phyloP scores from a whole-genome alignment of 1,284 basidiomycete genomes.

The Moesziomyces parantarcticus region DNA sequence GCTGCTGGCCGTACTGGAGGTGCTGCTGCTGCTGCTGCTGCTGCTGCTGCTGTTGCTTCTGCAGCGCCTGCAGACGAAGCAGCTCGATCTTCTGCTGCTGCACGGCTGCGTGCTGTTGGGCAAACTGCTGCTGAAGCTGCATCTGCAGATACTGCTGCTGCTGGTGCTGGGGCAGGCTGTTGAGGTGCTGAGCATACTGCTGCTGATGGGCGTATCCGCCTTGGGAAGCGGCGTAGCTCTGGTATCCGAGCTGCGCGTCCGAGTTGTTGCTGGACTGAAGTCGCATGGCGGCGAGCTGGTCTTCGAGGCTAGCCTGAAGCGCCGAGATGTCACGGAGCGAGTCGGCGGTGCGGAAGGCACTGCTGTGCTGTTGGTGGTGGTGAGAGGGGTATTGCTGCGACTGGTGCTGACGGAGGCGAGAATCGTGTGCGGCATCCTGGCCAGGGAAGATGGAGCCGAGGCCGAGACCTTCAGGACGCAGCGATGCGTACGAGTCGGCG shows the following conservation, averaged over 20 bases:
- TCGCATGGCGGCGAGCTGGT: conserved; percentile 55
- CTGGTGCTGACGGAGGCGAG: conserved; percentile 13
- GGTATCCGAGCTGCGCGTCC: conserved; percentile 21
- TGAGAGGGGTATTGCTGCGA: conserved; percentile 11
- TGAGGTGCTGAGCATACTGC: conserved; percentile 20
- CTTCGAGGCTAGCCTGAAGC: conserved; percentile 46
- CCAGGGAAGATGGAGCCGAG: conserved; percentile 33
- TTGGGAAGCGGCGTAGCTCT: conserved; percentile 10
- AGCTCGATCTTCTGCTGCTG: conserved; percentile 55
- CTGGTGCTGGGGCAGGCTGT: conserved; percentile 38
- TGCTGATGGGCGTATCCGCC: conserved; percentile 40
- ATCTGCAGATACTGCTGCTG: conserved; percentile 51
- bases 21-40: conserved; percentile 27
- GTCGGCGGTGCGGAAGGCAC: conserved; percentile 18
- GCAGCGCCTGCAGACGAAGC: conserved; percentile 53
- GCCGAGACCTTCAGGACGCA: conserved; percentile 56
- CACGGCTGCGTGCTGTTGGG: conserved; percentile 45
- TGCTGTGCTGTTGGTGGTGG: conserved; percentile 23
- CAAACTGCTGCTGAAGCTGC: conserved; percentile 48
- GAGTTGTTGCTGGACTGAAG: conserved; percentile 41
- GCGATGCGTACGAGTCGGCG: conserved; percentile 49
- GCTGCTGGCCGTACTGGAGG: conserved; percentile 32
- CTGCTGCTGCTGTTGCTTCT: conserved; percentile 50
- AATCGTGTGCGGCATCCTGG: conserved; percentile 30
- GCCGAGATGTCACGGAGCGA: conserved; percentile 27